Conservation (phyloP, 2,329 filamentous ascomycete species). For the Gremmenia infestans region DNA sequence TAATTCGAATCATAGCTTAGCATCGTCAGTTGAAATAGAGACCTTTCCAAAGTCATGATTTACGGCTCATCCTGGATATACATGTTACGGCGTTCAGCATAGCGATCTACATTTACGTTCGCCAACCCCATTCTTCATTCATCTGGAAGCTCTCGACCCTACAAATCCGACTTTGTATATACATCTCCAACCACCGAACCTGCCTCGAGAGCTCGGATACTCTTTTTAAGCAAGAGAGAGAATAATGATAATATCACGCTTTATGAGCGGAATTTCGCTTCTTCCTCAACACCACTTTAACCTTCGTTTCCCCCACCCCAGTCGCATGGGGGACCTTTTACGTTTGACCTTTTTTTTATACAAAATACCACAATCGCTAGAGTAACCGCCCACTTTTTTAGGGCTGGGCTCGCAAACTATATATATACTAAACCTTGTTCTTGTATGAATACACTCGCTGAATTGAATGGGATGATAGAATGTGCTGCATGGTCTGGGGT, state of each 20-base stretch:
- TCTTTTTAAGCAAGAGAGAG: background rate
- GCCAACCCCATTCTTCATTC: conserved; percentile 17
- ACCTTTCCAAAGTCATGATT: conserved; percentile 22
- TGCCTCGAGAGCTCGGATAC: background rate
- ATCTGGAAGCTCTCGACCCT: conserved; percentile 13
- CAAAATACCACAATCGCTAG: conserved; percentile 28
- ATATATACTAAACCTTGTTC: background rate
- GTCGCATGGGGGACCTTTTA: background rate
- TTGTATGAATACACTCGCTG: conserved; percentile 1
- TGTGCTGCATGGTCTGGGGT: background rate
- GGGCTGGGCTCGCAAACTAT: background rate
- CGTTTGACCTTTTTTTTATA: conserved; percentile 5
- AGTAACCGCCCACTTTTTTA: conserved; percentile 25
- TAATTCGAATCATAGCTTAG: conserved; percentile 15
- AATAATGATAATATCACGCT: conserved; percentile 6
- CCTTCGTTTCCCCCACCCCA: conserved; percentile 15
- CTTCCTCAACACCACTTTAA: background rate
- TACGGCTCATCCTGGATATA: conserved; percentile 23
- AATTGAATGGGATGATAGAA: background rate
- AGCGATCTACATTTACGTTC: conserved; percentile 14
- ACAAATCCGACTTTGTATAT: conserved; percentile 24
- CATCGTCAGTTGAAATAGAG: conserved; percentile 19
- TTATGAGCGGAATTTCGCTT: conserved; percentile 6
- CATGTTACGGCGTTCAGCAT: conserved; percentile 31
- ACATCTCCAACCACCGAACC: conserved; percentile 5